Base-by-base conservation (phyloP, 140 eudicot genomes). In the Flaveria floridana region DNA sequence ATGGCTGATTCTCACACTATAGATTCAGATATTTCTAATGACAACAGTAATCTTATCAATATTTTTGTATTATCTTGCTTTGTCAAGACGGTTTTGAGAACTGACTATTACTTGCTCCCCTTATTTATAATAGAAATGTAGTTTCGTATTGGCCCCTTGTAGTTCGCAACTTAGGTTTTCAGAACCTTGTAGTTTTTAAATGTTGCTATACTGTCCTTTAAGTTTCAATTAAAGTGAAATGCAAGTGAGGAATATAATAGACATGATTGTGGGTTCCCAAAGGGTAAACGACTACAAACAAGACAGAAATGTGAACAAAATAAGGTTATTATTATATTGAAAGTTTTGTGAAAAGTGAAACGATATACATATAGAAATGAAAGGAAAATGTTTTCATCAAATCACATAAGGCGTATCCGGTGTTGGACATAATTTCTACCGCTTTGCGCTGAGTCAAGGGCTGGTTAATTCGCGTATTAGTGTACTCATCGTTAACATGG, bases 41-140 rank as follows among this genome's bases (percentile, higher is more conserved):
- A 39, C 57, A 67, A 53, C 5, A 3, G 34, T 53, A 79, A 6
- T 19, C 76, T 80, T 64, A 55, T 16, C 1, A 11, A 23, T 25
- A 71, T 6, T 26, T 7, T 18, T 44, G 37, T 30, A 26, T 6
- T 41, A 18, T 72, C 30, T 80, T 34, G 11, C 71, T 70, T 56
- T 2, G 78, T 68, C 41, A 50, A 73, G 76, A 73, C 62, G 62
- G 46, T 53, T 78, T 72, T 79, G 75, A 79, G 65, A 79, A 72
- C 7, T 3, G 44, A 25, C 19, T 15, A 5, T 41, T 7, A 51
- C 70, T 56, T 16, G 52, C 71, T 72, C 9, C 30, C 19, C 2
- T 6, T 57, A 79, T 55, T 79, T 79, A 79, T 79, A 79, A 75
- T 19, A 2, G 21, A 73, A 57, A 73, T 57, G 48, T 44, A 66